Percentiles rank a stretch among this genome's conserved stretches.
Evolutionary conservation across 495 filamentous ascomycete genomes (phyloP).

Genomic region (Cercophora scortea): DNA sequence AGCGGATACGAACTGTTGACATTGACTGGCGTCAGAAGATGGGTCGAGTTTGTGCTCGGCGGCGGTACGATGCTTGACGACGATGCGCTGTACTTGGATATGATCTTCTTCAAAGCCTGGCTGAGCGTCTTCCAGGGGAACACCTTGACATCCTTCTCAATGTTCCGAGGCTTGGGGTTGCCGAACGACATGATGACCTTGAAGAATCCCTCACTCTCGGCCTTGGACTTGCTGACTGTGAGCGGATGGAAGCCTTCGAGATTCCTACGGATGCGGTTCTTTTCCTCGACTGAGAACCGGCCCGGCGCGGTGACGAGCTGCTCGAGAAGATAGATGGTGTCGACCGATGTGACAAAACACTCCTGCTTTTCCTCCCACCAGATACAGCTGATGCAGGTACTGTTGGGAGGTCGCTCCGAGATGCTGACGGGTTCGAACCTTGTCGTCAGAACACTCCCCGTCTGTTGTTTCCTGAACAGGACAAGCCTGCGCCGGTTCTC

Average conservation of each 20-base stretch:
- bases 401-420: conserved; percentile 63
- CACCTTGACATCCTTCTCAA: conserved; percentile 98
- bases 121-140: conserved; percentile 86
- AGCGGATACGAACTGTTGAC: conserved; percentile 27
- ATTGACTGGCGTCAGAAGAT: conserved; percentile 26
- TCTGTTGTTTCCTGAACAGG: conserved; percentile 73
- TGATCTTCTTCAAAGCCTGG: conserved; percentile 88
- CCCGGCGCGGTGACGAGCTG: conserved; percentile 63
- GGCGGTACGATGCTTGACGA: conserved; percentile 9
- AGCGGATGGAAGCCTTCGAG: conserved; percentile 83
- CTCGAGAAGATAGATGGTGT: conserved; percentile 89
- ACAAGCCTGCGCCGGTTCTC: conserved; percentile 73
- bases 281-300: conserved; percentile 89
- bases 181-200: conserved; percentile 98
- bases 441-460: conserved; percentile 61
- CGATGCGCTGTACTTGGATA: conserved; percentile 74
- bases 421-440: conserved; percentile 63
- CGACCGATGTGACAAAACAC: conserved; percentile 90
- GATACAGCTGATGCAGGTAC: conserved; percentile 84
- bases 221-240: conserved; percentile 86
- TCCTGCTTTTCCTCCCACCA: conserved; percentile 86
- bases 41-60: conserved; percentile 7
- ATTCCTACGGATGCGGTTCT: conserved; percentile 93
- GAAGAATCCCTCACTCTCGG: conserved; percentile 93
- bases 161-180: conserved; percentile 88